phyloP scores from a whole-genome alignment of 495 filamentous ascomycete genomes.

The Alectoria sarmentosa region DNA sequence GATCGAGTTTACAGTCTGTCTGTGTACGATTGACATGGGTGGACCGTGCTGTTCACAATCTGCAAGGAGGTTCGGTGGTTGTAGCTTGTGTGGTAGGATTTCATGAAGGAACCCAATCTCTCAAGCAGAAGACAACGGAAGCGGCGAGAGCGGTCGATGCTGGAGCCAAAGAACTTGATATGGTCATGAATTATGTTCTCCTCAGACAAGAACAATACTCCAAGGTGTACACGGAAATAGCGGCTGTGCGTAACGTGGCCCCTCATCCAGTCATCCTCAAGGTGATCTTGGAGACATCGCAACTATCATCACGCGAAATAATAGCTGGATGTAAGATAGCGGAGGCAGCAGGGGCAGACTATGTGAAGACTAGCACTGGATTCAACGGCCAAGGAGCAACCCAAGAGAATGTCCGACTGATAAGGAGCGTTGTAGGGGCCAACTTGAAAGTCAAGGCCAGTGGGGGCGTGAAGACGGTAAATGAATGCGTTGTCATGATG shows the following conservation, averaged over 20 bases:
- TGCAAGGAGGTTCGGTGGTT: conserved; percentile 42
- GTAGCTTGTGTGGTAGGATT: conserved; percentile 63
- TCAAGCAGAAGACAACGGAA: conserved; percentile 49
- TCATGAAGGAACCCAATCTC: conserved; percentile 53
- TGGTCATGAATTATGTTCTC: conserved; percentile 55
- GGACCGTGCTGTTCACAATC: conserved; percentile 42
- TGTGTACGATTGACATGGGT: conserved; percentile 53
- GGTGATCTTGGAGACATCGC: conserved; percentile 60
- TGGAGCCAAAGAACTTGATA: conserved; percentile 59
- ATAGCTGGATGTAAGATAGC: conserved; percentile 53
- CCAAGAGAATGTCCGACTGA: conserved; percentile 48
- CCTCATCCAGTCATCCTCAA: conserved; percentile 47
- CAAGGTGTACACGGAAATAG: conserved; percentile 51
- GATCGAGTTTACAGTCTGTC: conserved; percentile 33
- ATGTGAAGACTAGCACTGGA: conserved; percentile 65
- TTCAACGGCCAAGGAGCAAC: conserved; percentile 56
- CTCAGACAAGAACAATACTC: conserved; percentile 45
- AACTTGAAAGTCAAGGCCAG: conserved; percentile 59
- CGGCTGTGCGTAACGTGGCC: conserved; percentile 46
- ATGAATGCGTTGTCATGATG: conserved; percentile 49
- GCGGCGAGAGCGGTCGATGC: conserved; percentile 47
- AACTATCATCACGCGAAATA: conserved; percentile 48
- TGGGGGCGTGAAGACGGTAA: conserved; percentile 51
- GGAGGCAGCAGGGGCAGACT: conserved; percentile 54
- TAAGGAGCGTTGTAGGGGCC: conserved; percentile 42